These are phyloP conservation scores for Metschnikowia cubensis DNA, from an alignment of 805 yeast genomes.

Conservation along the genomic window DNA sequence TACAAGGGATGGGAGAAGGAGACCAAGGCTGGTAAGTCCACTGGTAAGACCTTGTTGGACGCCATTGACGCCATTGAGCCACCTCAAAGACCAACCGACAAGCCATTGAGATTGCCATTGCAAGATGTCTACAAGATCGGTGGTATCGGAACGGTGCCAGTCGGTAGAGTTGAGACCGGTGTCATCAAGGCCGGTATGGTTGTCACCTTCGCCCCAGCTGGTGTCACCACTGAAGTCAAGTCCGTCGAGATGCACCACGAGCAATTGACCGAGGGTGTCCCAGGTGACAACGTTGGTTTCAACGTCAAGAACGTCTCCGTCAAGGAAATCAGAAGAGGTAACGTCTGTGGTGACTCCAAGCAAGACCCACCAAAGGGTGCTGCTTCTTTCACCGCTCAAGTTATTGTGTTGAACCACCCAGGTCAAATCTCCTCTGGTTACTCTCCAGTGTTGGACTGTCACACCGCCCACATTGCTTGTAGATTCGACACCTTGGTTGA, in stretches of 20 bases:
- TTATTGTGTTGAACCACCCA: conserved; percentile 85
- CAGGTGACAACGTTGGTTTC: conserved; percentile 91
- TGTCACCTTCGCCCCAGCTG: conserved; percentile 86
- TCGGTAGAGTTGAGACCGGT: conserved; percentile 94
- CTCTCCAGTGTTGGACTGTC: conserved; percentile 88
- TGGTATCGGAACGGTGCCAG: conserved; percentile 90
- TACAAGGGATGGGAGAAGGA: conserved; percentile 82
- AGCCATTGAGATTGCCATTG: conserved; percentile 85
- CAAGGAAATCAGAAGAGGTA: conserved; percentile 88
- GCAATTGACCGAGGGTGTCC: conserved; percentile 71
- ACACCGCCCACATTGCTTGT: conserved; percentile 93
- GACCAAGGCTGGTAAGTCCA: conserved; percentile 62
- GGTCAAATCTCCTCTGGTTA: conserved; percentile 90
- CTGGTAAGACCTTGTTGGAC: conserved; percentile 81
- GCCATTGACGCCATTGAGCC: conserved; percentile 82
- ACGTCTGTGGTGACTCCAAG: conserved; percentile 88
- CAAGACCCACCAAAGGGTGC: conserved; percentile 81
- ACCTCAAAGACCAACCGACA: conserved; percentile 76
- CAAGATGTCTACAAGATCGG: conserved; percentile 93
- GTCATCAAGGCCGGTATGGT: conserved; percentile 88
- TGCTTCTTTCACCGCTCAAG: conserved; percentile 79
- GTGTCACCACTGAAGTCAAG: conserved; percentile 86
- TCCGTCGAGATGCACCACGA: conserved; percentile 88
- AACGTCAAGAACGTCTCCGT: conserved; percentile 88
- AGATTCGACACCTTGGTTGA: conserved; percentile 73